Conservation (phyloP, 345 rosid species). For the Camelina sativa region DNA sequence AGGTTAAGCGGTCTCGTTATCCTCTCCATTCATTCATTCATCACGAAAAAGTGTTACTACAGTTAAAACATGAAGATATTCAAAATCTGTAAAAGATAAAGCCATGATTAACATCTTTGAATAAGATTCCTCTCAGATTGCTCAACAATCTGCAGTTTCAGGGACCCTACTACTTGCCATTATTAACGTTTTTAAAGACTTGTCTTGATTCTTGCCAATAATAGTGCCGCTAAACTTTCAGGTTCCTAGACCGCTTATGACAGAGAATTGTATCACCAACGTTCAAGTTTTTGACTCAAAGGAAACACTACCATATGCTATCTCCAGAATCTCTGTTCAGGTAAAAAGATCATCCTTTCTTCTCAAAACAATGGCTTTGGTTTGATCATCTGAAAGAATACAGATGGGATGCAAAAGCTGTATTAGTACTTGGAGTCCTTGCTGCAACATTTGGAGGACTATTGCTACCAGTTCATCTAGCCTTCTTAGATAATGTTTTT, state of each 20-base stretch:
- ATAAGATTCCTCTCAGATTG: conserved; percentile 43
- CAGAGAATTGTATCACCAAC: conserved; percentile 34
- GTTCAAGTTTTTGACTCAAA: conserved; percentile 53
- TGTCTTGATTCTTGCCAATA: conserved; percentile 8
- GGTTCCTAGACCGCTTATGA: conserved; percentile 41
- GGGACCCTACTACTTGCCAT: conserved; percentile 37
- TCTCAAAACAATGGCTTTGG: conserved; percentile 44
- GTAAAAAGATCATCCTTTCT: conserved; percentile 41
- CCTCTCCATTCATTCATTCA: not conserved
- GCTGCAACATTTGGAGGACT: conserved; percentile 64
- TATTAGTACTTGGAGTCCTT: conserved; percentile 68
- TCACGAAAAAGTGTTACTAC: conserved; percentile 19
- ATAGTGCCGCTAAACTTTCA: conserved; percentile 40
- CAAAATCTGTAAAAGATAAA: conserved; percentile 24
- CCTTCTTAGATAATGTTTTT: too few species aligned
- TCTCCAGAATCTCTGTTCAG: conserved; percentile 53
- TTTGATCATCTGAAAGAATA: conserved; percentile 64
- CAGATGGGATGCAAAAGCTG: conserved; percentile 80
- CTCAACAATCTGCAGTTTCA: conserved; percentile 35
- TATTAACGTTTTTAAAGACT: conserved; percentile 20
- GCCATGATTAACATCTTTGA: conserved; percentile 21
- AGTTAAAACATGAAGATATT: not conserved
- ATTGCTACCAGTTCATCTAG: conserved; percentile 58
- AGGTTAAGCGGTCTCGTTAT: not conserved
- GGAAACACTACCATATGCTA: conserved; percentile 53